Conservation (phyloP, 345 rosid species). For the Atalantia buxifolia region DNA sequence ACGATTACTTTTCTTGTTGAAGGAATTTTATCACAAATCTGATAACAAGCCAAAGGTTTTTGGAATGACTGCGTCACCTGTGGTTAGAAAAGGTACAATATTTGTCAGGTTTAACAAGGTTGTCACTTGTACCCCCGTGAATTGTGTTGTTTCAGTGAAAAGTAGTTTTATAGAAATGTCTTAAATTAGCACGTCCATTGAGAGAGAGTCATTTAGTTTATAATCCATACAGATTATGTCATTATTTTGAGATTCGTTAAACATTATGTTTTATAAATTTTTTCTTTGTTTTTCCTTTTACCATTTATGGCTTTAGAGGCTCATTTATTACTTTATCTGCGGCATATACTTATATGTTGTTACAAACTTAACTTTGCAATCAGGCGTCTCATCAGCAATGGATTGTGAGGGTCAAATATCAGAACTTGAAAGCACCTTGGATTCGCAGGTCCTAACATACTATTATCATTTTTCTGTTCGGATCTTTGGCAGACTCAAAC, state of each 20-base stretch:
- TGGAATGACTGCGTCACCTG: conserved; percentile 78
- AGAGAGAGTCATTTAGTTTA: not conserved
- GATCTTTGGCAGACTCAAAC: not conserved
- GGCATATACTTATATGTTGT: not conserved
- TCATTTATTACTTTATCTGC: not conserved
- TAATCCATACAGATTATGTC: not conserved
- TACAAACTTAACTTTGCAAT: conserved; percentile 13
- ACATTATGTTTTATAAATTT: not conserved
- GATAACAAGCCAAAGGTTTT: conserved; percentile 70
- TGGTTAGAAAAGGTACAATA: conserved; percentile 58
- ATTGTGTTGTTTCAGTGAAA: not conserved
- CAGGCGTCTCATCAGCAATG: conserved; percentile 43
- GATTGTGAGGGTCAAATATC: conserved; percentile 63
- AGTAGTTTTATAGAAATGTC: not conserved
- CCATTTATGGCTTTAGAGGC: not conserved
- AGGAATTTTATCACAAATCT: conserved; percentile 77
- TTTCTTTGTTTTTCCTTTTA: not conserved
- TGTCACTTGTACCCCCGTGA: not conserved
- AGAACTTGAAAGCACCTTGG: conserved; percentile 75
- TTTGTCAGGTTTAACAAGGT: not conserved
- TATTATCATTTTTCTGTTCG: not conserved
- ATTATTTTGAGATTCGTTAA: not conserved
- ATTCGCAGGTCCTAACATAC: conserved; percentile 48
- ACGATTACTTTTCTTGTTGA: conserved; percentile 7
- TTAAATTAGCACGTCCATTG: not conserved